Evolutionary conservation across 495 filamentous ascomycete species (phyloP).

Genomic region (Podospora didyma): DNA sequence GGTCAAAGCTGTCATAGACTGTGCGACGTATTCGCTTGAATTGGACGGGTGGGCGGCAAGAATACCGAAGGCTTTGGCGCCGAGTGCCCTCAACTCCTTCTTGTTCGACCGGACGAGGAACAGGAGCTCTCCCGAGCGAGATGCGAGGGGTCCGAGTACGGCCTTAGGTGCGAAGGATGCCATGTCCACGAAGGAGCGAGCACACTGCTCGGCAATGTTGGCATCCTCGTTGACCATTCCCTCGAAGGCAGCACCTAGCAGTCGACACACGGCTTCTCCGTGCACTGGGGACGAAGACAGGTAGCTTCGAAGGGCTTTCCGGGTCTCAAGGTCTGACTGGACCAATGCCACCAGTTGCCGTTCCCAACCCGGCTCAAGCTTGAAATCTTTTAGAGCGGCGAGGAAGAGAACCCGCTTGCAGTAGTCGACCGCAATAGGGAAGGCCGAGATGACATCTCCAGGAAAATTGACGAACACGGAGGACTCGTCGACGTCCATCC

Average conservation of each 20-base stretch:
- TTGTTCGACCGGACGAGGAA: constrained; percentile 66
- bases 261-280: constrained; percentile 28
- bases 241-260: constrained; percentile 53
- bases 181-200: constrained; percentile 61
- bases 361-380: constrained; percentile 81
- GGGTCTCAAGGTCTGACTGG: constrained; percentile 57
- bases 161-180: constrained; percentile 56
- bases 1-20: constrained; percentile 8
- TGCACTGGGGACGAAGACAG: constrained; percentile 28
- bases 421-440: constrained; percentile 63
- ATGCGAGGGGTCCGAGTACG: constrained; percentile 47
- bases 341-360: constrained; percentile 67
- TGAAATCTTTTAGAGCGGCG: constrained; percentile 60
- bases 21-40: constrained; percentile 25
- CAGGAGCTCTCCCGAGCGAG: constrained; percentile 46
- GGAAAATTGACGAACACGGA: constrained; percentile 40
- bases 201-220: constrained; percentile 50
- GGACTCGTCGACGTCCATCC: constrained; percentile 31
- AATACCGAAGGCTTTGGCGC: constrained; percentile 73
- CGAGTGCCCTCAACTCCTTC: constrained; percentile 54
- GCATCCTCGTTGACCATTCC: constrained; percentile 51
- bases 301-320: constrained; percentile 50
- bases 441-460: constrained; percentile 46
- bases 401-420: constrained; percentile 70
- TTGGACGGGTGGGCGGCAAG: constrained; percentile 59